Conservation (phyloP, 2,329 filamentous ascomycete species). For the Colletotrichum graminicola region DNA sequence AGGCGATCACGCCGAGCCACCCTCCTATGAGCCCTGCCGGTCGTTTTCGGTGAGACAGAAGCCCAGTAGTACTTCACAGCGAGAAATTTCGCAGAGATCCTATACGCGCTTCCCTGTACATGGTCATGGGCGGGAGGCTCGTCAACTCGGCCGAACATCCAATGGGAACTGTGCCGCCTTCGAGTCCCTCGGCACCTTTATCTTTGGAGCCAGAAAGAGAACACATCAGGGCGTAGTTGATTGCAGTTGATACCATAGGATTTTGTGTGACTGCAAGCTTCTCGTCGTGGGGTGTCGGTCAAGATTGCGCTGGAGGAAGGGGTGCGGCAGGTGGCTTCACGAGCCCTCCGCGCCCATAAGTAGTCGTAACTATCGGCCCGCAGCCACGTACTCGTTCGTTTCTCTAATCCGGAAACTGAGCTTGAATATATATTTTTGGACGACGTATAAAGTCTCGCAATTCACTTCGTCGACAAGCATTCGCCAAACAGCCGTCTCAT, state of each 20-base stretch:
- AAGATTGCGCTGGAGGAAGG: not conserved
- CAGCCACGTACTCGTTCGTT: not conserved
- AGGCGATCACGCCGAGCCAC: not conserved
- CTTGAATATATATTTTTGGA: no score
- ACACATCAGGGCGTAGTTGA: not conserved
- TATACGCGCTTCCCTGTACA: constrained; percentile 5
- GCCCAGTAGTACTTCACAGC: not conserved
- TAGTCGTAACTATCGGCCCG: not conserved
- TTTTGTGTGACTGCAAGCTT: not conserved
- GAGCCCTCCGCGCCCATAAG: not conserved
- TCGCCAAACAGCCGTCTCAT: not conserved
- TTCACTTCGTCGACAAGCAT: not conserved
- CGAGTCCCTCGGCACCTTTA: not conserved
- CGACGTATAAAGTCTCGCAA: no score
- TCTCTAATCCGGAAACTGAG: not conserved
- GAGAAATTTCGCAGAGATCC: not conserved
- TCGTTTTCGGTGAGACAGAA: not conserved
- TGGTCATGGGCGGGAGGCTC: not conserved
- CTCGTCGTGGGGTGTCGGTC: not conserved
- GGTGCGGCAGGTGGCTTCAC: not conserved
- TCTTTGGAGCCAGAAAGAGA: not conserved
- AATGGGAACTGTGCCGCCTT: constrained; percentile 19
- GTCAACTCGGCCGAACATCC: not conserved
- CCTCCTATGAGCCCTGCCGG: not conserved
- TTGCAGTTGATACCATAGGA: not conserved